Conservation (phyloP, 371 early-diverging fungal genomes). For the Cokeromyces recurvatus region DNA sequence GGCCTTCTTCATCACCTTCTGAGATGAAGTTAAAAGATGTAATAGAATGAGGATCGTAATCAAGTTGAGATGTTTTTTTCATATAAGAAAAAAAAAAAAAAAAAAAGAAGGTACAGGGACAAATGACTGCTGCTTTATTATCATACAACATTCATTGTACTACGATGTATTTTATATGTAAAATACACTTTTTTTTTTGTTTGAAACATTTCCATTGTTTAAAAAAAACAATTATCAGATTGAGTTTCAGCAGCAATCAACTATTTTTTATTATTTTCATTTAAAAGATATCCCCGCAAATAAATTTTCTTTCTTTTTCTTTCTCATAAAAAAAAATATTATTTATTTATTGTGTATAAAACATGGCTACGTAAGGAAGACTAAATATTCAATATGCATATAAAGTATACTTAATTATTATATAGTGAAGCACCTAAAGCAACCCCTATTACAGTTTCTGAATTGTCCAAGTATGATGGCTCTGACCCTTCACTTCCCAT, state of each 20-base stretch:
- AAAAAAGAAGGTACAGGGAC: background rate
- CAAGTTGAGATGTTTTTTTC: conserved; percentile 10
- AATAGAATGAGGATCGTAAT: conserved; percentile 35
- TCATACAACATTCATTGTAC: too few species aligned
- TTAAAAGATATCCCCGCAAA: too few species aligned
- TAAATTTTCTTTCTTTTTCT: too few species aligned
- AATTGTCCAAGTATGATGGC: conserved; percentile 72
- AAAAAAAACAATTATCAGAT: too few species aligned
- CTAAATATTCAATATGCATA: background rate
- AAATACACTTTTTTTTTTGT: too few species aligned
- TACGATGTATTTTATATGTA: too few species aligned
- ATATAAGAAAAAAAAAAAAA: conserved; percentile 2
- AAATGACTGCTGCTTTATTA: too few species aligned
- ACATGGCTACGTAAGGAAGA: conserved; percentile 16
- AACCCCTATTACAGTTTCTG: conserved; percentile 51
- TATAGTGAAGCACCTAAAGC: conserved; percentile 46
- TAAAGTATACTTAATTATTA: background rate
- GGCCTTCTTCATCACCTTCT: conserved; percentile 49
- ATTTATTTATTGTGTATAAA: too few species aligned
- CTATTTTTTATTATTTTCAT: too few species aligned
- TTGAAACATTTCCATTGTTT: too few species aligned
- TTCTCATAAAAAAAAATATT: too few species aligned
- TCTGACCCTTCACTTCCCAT: conserved; percentile 60
- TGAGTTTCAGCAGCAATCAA: too few species aligned
- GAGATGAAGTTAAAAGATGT: conserved; percentile 45